Evolutionary conservation across 2,329 filamentous ascomycete genomes (phyloP), one percentile per base, ranked within the genome.

Genomic region (Emergomyces pasteurianus): DNA sequence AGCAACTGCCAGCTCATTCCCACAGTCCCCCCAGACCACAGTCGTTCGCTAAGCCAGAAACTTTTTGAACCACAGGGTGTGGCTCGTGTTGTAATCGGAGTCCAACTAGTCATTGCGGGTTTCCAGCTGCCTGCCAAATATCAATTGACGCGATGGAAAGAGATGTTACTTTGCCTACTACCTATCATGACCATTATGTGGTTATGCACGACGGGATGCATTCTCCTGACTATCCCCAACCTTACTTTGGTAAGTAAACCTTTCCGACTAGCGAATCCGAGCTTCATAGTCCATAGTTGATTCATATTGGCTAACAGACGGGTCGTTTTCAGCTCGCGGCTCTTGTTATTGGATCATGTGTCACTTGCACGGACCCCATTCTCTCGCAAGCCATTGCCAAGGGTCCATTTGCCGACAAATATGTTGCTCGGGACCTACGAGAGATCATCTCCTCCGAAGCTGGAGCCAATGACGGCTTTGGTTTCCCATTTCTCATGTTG

Each of bases 131-230:
- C 83, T 0, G 80, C 80, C 50, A 80, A 78, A 66, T 86, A 86
- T 68, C 72, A 79, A 47, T 69, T 70, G 60, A 67, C 70, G 1
- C 78, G 77, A 2, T 80, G 78, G 72, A 80, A 78, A 60, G 81
- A 83, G 60, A 77, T 86, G 70, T 69, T 76, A 4, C 75, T 85
- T 9, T 81, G 79, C 50, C 72, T 86, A 6, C 65, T 86, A 7
- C 83, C 83, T 1, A 74, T 84, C 63, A 86, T 85, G 83, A 81
- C 81, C 0, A 71, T 84, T 58, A 84, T 84, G 78, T 86, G 84
- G 83, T 68, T 86, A 7, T 77, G 73, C 64, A 85, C 83, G 0
- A 81, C 80, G 0, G 73, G 77, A 1, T 85, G 83, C 63, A 77
- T 86, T 50, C 69, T 83, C 38, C 73, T 80, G 6, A 80, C 79